These are phyloP conservation scores for Fremontodendron californicum DNA, from an alignment of 345 rosid genomes.

Conservation along the genomic window DNA sequence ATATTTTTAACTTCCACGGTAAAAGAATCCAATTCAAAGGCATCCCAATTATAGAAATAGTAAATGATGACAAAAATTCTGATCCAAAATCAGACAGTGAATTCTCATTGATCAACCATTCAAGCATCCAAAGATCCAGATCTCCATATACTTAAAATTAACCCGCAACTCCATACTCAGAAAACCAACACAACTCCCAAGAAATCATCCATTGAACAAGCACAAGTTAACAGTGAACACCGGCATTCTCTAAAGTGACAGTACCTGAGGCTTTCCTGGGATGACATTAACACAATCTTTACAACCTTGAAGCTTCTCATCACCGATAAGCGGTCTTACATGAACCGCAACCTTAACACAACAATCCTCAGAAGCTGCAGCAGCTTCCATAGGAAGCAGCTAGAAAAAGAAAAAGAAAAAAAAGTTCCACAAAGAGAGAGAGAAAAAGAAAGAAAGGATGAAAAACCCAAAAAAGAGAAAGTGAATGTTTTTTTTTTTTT, in stretches of 20 bases:
- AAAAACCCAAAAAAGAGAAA: slow-evolving; percentile 9
- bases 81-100: slow-evolving; percentile 26
- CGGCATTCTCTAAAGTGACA: slow-evolving; percentile 21
- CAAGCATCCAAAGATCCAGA: slow-evolving; percentile 41
- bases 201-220: slow-evolving; percentile 18
- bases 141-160: slow-evolving; percentile 24
- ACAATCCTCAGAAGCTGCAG: slow-evolving; percentile 61
- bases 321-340: slow-evolving; percentile 89
- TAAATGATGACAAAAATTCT: slow-evolving; percentile 14
- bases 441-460: slow-evolving; percentile 1
- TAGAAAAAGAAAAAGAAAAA: neutral
- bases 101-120: slow-evolving; percentile 27
- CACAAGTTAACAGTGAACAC: neutral
- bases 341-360: slow-evolving; percentile 97
- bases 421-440: slow-evolving; percentile 10
- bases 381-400: slow-evolving; percentile 45
- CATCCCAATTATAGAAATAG: slow-evolving; percentile 17
- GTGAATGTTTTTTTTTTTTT: neutral
- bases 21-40: slow-evolving; percentile 2
- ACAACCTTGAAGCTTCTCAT: slow-evolving; percentile 89
- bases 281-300: slow-evolving; percentile 89
- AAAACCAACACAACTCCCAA: slow-evolving; percentile 1
- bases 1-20: neutral
- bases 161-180: slow-evolving; percentile 15
- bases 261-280: slow-evolving; percentile 95